A percentile compares a stretch with the other conserved stretches of the same genome.
These are phyloP conservation scores for Blastobotrys ciferrii DNA, from an alignment of 1,139 yeast genomes.

Conservation along the genomic window DNA sequence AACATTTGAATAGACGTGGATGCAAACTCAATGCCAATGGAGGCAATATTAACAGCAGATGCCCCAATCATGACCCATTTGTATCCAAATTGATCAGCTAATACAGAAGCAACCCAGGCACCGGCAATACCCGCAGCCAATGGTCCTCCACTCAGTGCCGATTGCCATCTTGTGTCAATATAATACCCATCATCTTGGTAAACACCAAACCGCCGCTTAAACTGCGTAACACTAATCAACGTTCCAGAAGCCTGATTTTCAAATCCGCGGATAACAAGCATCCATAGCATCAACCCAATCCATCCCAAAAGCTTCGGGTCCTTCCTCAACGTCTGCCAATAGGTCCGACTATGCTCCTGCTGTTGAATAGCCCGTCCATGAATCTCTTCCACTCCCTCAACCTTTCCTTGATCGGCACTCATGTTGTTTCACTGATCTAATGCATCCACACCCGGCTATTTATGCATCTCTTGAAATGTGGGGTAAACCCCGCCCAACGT, in stretches of 20 bases:
- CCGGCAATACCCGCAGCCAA: conserved; percentile 32
- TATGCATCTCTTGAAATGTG: not conserved
- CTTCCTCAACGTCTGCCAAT: conserved; percentile 10
- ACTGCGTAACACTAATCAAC: conserved; percentile 30
- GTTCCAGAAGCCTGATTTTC: conserved; percentile 32
- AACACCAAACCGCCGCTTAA: conserved; percentile 35
- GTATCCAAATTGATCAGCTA: conserved; percentile 28
- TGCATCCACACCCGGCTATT: no score
- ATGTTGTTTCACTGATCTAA: not conserved
- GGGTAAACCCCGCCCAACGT: not conserved
- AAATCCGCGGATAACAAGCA: conserved; percentile 19
- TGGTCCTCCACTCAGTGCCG: conserved; percentile 35
- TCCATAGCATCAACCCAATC: conserved; percentile 17
- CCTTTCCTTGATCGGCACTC: not conserved
- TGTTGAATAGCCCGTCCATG: conserved; percentile 17
- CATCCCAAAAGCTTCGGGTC: conserved; percentile 16
- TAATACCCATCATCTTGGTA: conserved; percentile 25
- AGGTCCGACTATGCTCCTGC: conserved; percentile 15
- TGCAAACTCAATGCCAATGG: conserved; percentile 33
- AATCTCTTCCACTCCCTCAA: conserved; percentile 12
- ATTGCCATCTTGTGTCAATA: conserved; percentile 37
- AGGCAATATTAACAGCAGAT: conserved; percentile 24
- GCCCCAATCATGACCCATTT: conserved; percentile 22
- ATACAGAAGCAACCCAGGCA: conserved; percentile 19
- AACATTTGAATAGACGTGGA: conserved; percentile 31